Percentiles rank a stretch among this genome's conserved stretches.
These are phyloP conservation scores for Rhizophagus clarus DNA, from an alignment of 192 early-diverging fungal genomes.

Conservation along the genomic window DNA sequence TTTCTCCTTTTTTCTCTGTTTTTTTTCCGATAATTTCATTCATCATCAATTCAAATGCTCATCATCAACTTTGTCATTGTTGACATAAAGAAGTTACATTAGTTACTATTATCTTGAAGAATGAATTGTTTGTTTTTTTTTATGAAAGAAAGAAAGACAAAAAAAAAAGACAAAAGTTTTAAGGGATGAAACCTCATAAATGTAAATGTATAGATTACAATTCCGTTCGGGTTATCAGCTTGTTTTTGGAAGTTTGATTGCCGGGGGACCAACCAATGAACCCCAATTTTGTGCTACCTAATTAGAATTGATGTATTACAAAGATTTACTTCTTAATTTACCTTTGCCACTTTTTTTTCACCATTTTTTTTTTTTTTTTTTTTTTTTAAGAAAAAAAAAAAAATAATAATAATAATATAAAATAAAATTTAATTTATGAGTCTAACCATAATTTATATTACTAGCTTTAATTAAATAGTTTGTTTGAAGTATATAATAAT, in stretches of 20 bases:
- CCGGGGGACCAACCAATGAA: not conserved
- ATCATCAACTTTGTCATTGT: no score
- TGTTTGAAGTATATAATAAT: not conserved
- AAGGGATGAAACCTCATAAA: not conserved
- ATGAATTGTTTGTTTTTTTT: not conserved
- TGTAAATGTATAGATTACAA: not conserved
- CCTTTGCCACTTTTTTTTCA: not conserved
- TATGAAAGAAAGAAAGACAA: not conserved
- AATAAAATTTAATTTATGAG: not conserved
- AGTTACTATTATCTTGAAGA: not conserved
- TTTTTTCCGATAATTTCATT: no score
- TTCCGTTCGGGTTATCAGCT: not conserved
- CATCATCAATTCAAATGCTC: no score
- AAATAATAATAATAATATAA: no score
- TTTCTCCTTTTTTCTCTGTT: no score
- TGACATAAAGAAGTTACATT: no score
- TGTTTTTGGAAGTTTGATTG: conserved; percentile 10
- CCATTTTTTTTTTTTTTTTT: no score
- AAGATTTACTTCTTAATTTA: not conserved
- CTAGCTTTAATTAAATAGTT: not conserved
- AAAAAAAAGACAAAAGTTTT: not conserved
- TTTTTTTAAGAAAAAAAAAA: no score
- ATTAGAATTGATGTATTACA: not conserved
- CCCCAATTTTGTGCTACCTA: not conserved
- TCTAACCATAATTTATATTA: not conserved